Percentiles rank a stretch among this genome's conserved stretches.
These are phyloP conservation scores for Theobroma cacao DNA, from an alignment of 345 rosid species.

Conservation along the genomic window DNA sequence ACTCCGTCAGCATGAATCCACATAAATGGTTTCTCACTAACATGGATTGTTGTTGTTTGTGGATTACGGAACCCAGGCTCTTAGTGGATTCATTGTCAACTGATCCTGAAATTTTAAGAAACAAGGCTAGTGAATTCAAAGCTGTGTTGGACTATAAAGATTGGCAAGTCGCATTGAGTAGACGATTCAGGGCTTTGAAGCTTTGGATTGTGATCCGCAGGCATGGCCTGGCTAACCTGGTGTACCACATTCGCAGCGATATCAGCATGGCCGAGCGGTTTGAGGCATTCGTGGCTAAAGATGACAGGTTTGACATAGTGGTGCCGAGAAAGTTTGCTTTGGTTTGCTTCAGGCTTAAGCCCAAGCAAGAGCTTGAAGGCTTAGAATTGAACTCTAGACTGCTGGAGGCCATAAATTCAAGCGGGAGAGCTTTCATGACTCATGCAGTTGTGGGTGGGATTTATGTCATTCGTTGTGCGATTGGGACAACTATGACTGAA, in stretches of 20 bases:
- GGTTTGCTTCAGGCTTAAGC: constrained; percentile 35
- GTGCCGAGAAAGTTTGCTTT: constrained; percentile 33
- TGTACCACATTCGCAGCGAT: constrained; percentile 20
- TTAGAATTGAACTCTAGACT: background rate
- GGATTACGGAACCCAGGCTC: constrained; percentile 32
- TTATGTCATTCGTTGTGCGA: constrained; percentile 12
- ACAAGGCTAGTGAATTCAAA: constrained; percentile 27
- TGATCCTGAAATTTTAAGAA: constrained; percentile 35
- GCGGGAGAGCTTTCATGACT: constrained; percentile 23
- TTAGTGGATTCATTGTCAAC: constrained; percentile 33
- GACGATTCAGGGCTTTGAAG: constrained; percentile 30
- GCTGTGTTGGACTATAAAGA: constrained; percentile 44
- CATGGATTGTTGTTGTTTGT: constrained; percentile 44
- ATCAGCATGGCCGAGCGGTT: constrained; percentile 23
- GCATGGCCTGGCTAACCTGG: constrained; percentile 24
- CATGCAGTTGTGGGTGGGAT: constrained; percentile 18
- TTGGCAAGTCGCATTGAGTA: constrained; percentile 41
- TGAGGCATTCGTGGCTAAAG: constrained; percentile 30
- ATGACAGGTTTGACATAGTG: constrained; percentile 38
- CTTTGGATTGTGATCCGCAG: constrained; percentile 33
- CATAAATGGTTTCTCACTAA: constrained; percentile 51
- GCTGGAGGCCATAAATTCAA: constrained; percentile 19
- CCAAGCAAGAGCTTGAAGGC: background rate
- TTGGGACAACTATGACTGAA: constrained; percentile 21
- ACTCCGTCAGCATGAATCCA: constrained; percentile 41